Base-by-base conservation (phyloP, 2,329 filamentous ascomycete genomes). In the Parafenestella ontariensis region DNA sequence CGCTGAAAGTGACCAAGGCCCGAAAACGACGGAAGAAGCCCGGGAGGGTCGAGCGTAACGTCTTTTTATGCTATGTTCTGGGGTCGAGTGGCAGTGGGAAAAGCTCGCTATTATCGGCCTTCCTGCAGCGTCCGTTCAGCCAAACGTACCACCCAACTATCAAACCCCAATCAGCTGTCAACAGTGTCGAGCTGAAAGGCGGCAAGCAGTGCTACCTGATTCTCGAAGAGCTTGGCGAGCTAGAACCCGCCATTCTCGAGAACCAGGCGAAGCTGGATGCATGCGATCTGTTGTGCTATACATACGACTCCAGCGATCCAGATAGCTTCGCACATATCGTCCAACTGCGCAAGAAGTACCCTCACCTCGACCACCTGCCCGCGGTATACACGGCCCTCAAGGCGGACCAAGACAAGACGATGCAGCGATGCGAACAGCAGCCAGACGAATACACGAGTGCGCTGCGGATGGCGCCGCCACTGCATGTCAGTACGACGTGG, bases 171-270 rank as follows among this genome's bases (percentile, higher is more conserved):
- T 90, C 91, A 3, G 93, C 92, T 0, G 95, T 99, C 62, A 98
- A 99, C 74, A 96, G 91, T 53, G 95, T 99, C 17, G 95, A 99
- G 73, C 85, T 99, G 1, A 92, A 92, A 41, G 95, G 95, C 9
- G 95, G 95, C 46, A 96, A 96, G 74, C 95, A 99, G 77, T 96
- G 93, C 75, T 98, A 99, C 72, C 83, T 99, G 29, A 98, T 99
- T 54, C 82, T 98, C 21, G 91, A 96, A 70, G 95, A 99, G 76
- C 87, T 98, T 0, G 95, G 95, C 29, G 92, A 98, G 76, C 82
- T 96, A n/a, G 95, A 98, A 75, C 90, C 92, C 0, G 95, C 95
- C 11, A 92, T 98, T 49, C 81, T 99, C 3, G 95, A 98, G 52
- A 99, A 99, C 71, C 87, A 89, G 69, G 85, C 87, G 40, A 96